Base-by-base conservation (phyloP, 257 asterid genomes). In the Leptodermis oblonga region DNA sequence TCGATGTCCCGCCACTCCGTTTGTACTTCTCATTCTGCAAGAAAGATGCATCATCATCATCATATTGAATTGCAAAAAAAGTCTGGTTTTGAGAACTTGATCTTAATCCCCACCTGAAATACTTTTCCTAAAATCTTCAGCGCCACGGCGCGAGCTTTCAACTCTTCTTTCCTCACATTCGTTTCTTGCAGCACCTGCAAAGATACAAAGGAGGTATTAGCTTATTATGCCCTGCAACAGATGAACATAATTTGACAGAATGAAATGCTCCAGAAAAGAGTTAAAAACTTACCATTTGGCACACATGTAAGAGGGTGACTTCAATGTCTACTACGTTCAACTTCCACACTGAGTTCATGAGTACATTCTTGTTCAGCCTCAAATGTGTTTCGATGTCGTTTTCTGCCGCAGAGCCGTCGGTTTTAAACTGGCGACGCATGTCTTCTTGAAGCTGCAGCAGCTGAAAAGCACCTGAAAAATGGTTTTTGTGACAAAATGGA, bases 381-480 rank as follows among this genome's bases (percentile, higher is more conserved):
- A 86, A 72, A 76, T 87, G 96, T 28, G 98, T 81, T 73, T 92
- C 96, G n/a, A 85, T 81, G 9, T 83, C 90, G 25, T 86, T 85
- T 61, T 84, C 96, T 31, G 79, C 81, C 5, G 77, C 86, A 62
- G 77, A 77, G 0, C 90, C 95, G 17, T 89, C 92, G 78, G 79
- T 77, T 66, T 85, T 86, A 77, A 80, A 82, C 37, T 90, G 92
- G 39, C 88, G 87, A 64, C 85, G 80, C 7, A 75, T 74, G 63
- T 92, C 95, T 62, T 92, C 98, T 70, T 92, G 98, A 76, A 90
- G 95, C 74, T 92, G 98, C 71, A 90, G 88, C 87, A 92, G 75
- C 89, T 92, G 97, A 81, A 88, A 88, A 56, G 98, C 97, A 75
- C 98, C 97, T 90, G 77, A 33, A 79, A 31, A 63, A 26, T 20